Conservation (phyloP, 768 basidiomycete species). For the Russula dissimulans region DNA sequence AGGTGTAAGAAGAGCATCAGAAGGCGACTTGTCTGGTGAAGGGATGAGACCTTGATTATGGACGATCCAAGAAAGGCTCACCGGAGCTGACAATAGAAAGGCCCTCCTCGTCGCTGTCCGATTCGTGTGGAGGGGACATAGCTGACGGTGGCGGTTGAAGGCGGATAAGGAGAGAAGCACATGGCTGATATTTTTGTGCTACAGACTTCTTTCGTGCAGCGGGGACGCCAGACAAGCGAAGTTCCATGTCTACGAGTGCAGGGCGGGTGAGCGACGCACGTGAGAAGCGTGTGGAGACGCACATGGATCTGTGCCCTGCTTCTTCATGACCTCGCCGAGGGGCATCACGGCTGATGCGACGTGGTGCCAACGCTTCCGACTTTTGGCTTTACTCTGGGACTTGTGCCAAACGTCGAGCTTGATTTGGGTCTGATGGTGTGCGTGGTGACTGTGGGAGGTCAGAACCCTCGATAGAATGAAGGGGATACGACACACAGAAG, state of each 20-base stretch:
- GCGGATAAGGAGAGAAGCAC: conserved; percentile 14
- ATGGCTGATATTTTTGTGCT: conserved; percentile 10
- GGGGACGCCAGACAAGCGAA: conserved; percentile 9
- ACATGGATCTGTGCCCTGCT: conserved; percentile 40
- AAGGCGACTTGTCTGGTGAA: conserved; percentile 3
- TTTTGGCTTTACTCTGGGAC: conserved; percentile 50
- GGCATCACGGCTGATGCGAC: conserved; percentile 45
- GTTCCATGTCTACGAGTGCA: conserved; percentile 9
- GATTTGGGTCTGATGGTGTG: conserved; percentile 32
- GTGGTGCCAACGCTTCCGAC: conserved; percentile 43
- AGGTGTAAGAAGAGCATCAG: conserved; percentile 16
- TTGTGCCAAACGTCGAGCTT: conserved; percentile 50
- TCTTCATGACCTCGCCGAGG: conserved; percentile 44
- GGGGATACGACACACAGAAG: conserved; percentile 38
- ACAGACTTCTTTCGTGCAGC: conserved; percentile 11
- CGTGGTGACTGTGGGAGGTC: conserved; percentile 31
- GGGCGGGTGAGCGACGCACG: neutral
- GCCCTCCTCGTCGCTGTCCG: neutral
- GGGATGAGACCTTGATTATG: neutral
- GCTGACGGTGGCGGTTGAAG: conserved; percentile 9
- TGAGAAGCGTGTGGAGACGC: conserved; percentile 19
- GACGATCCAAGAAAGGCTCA: neutral
- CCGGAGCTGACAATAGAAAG: conserved; percentile 6
- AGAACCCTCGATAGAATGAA: neutral
- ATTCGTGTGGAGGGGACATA: neutral